Evolutionary conservation across 768 basidiomycete genomes (phyloP).

Genomic region (Boletus pseudo-olivaceus): DNA sequence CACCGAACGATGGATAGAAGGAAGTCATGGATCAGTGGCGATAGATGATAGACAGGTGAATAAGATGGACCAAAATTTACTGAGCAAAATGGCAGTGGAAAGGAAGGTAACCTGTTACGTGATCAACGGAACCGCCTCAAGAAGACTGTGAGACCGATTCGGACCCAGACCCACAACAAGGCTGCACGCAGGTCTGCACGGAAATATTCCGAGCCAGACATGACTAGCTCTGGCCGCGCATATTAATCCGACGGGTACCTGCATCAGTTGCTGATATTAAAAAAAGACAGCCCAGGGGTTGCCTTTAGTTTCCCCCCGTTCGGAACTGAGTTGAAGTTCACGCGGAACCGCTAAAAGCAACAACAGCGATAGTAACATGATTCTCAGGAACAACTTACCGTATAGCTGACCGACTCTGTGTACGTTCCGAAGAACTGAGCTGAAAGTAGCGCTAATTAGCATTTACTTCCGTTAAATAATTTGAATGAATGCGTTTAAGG

Average conservation of each 20-base stretch:
- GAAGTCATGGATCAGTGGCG: conserved; percentile 15
- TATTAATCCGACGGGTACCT: not conserved
- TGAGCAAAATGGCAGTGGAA: conserved; percentile 18
- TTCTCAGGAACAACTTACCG: conserved; percentile 19
- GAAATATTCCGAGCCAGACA: not conserved
- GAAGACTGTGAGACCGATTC: conserved; percentile 5
- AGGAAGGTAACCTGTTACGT: conserved; percentile 29
- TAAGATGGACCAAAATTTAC: conserved; percentile 15
- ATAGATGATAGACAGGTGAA: conserved; percentile 11
- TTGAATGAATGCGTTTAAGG: conserved; percentile 6
- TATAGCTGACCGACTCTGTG: too few species aligned
- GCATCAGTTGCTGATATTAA: conserved; percentile 6
- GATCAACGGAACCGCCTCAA: conserved; percentile 25
- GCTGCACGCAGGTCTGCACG: not conserved
- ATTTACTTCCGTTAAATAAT: not conserved
- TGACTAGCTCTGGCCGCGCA: not conserved
- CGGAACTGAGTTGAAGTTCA: conserved; percentile 11
- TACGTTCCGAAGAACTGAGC: too few species aligned
- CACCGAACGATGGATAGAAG: conserved; percentile 8
- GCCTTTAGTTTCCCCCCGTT: not conserved
- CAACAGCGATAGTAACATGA: not conserved
- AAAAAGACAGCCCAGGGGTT: not conserved
- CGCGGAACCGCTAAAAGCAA: conserved; percentile 11
- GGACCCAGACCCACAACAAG: conserved; percentile 6
- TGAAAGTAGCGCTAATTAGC: too few species aligned